These are phyloP conservation scores for Dipodascopsis tothii DNA, from an alignment of 805 yeast genomes.

Conservation along the genomic window DNA sequence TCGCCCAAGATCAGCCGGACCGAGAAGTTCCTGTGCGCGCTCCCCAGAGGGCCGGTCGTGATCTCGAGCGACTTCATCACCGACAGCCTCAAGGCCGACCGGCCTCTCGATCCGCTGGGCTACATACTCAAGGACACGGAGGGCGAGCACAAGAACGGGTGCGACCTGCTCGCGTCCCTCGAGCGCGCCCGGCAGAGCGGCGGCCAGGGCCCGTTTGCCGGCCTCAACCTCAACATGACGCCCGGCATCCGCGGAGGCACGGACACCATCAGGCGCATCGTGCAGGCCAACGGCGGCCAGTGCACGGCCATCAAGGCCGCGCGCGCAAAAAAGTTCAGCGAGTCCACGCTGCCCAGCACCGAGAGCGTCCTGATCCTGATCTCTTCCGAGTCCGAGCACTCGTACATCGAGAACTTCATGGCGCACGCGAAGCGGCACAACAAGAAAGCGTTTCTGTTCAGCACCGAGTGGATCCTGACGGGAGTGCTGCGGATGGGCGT, in stretches of 20 bases:
- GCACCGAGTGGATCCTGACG: constrained; percentile 25
- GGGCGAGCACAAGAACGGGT: constrained; percentile 31
- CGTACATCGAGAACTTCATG: constrained; percentile 10
- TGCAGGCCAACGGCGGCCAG: constrained; percentile 53
- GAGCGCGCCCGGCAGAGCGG: constrained; percentile 22
- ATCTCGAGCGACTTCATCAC: constrained; percentile 26
- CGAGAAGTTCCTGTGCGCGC: constrained; percentile 70
- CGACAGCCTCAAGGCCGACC: constrained; percentile 11
- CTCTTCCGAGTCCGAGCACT: constrained; percentile 19
- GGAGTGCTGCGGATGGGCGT: constrained; percentile 23
- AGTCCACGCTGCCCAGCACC: no score
- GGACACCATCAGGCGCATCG: constrained; percentile 47
- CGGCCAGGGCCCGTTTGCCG: constrained; percentile 38
- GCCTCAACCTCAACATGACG: constrained; percentile 48
- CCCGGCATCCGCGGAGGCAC: constrained; percentile 54
- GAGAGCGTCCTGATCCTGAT: constrained; percentile 17
- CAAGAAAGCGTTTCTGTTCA: constrained; percentile 7
- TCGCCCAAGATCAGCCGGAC: constrained; percentile 83
- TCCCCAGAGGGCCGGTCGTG: constrained; percentile 41
- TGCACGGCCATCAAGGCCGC: constrained; percentile 29
- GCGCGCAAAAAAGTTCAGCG: constrained; percentile 17
- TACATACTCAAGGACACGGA: constrained; percentile 25
- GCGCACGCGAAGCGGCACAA: constrained; percentile 7
- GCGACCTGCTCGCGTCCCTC: constrained; percentile 19
- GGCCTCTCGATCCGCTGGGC: constrained; percentile 20